Conservation (phyloP, 2,329 filamentous ascomycete genomes). For the Elsinoe ampelina region DNA sequence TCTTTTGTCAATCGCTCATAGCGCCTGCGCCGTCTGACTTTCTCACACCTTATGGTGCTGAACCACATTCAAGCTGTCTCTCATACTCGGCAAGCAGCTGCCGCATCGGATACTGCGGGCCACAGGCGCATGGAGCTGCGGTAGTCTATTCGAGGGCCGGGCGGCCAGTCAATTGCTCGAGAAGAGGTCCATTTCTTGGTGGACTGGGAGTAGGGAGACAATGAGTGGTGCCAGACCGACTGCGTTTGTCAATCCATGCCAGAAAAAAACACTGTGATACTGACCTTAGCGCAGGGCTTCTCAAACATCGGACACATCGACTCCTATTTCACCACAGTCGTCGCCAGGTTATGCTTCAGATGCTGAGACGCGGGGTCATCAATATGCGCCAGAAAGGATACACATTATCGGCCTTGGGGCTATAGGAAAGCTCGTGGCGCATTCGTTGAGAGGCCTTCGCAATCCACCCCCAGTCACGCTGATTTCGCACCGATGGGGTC, state of each 20-base stretch:
- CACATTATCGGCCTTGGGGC: conserved; percentile 75
- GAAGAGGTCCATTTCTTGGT: conserved; percentile 13
- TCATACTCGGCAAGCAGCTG: conserved; percentile 35
- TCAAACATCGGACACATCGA: conserved; percentile 18
- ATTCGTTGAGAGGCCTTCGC: conserved; percentile 53
- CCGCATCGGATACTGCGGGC: conserved; percentile 37
- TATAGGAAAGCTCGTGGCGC: conserved; percentile 69
- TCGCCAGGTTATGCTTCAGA: not conserved
- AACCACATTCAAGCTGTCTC: conserved; percentile 35
- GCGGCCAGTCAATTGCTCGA: conserved; percentile 26
- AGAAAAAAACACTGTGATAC: not conserved
- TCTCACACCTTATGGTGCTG: conserved; percentile 13
- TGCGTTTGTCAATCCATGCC: conserved; percentile 1
- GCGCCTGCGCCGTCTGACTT: not conserved
- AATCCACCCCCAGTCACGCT: conserved; percentile 66
- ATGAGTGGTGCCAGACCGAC: conserved; percentile 17
- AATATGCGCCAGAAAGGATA: conserved; percentile 38
- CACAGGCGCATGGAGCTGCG: conserved; percentile 30
- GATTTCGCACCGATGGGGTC: conserved; percentile 53
- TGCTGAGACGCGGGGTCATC: not conserved
- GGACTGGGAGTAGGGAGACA: conserved; percentile 14
- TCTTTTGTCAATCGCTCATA: not conserved
- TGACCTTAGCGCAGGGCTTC: not conserved
- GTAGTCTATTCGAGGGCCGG: conserved; percentile 36
- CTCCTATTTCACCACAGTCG: conserved; percentile 22